These are phyloP conservation scores for Trichoderma orchidacearum DNA, from an alignment of 495 filamentous ascomycete species.

Conservation along the genomic window DNA sequence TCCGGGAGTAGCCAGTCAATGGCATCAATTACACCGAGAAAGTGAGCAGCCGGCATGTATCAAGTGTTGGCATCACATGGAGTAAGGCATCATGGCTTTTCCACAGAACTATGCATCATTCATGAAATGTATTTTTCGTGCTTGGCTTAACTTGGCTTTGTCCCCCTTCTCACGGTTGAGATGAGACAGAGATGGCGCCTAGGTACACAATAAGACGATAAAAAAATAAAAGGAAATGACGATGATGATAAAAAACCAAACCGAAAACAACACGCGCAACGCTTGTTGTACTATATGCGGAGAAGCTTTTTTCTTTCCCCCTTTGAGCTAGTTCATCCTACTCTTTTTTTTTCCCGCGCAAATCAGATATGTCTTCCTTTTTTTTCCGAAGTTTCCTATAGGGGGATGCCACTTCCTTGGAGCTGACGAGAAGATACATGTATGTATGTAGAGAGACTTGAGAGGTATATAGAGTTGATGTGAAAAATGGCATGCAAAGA, in stretches of 20 bases:
- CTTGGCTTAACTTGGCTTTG: background rate
- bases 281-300: background rate
- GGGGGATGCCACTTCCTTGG: too few species aligned
- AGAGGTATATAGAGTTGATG: too few species aligned
- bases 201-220: background rate
- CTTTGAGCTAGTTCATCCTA: too few species aligned
- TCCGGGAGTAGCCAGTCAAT: background rate
- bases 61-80: too few species aligned
- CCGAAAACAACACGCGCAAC: background rate
- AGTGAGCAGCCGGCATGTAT: background rate
- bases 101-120: background rate
- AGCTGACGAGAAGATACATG: too few species aligned
- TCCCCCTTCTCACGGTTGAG: background rate
- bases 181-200: background rate
- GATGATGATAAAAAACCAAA: too few species aligned
- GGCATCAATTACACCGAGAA: background rate
- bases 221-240: background rate
- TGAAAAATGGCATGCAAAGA: too few species aligned
- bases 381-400: too few species aligned
- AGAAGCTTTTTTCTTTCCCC: background rate
- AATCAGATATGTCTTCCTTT: too few species aligned
- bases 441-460: too few species aligned
- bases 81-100: too few species aligned
- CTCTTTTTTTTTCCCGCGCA: too few species aligned
- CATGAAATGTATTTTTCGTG: background rate